Base-by-base conservation (phyloP, 305 asterid genomes). In the Rubia balearica region DNA sequence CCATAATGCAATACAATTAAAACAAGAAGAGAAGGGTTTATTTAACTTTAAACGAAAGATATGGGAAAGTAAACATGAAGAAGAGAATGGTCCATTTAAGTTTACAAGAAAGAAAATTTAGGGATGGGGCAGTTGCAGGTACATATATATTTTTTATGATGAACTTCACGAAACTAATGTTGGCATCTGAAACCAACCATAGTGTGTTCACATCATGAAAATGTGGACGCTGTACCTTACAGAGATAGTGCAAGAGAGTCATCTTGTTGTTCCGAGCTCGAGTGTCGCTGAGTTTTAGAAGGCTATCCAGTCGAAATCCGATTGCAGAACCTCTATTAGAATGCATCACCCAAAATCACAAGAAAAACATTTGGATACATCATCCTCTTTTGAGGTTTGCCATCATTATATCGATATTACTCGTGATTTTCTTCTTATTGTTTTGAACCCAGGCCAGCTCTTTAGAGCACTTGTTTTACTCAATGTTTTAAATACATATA, bases 231-330 rank as follows among this genome's bases (percentile, higher is more conserved):
- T 53, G 51, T 84, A 91, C 98, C 95, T 92, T 92, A 74, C 96
- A 92, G 65, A 92, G 86, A 79, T 92, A 88, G 81, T 92, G 96
- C 90, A 92, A 87, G 48, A 92, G 96, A 66, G 98, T 92, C 75
- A 90, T 85, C 81, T 87, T 90, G 77, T 86, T 88, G 83, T 90
- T 92, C 42, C 85, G 81, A 16, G 96, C 86, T 75, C 96, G 82
- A 60, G 96, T 92, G 75, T 92, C 98, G 12, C 88, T 84, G 68
- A 92, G 96, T 78, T 92, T 92, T 45, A 88, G 88, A 66, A 92
- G 98, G 78, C 98, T 90, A 65, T 92, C 98, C 72, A 92, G 78
- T 73, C 96, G 91, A 85, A 92, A 92, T 56, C 98, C 98, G 38
- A 89, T 90, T 64, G 96, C 98, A 77, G 92, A 88, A 73, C 98